Percentiles rank a stretch among this genome's conserved stretches.
Conservation (phyloP, 768 basidiomycete species). For the Kwoniella sp. region DNA sequence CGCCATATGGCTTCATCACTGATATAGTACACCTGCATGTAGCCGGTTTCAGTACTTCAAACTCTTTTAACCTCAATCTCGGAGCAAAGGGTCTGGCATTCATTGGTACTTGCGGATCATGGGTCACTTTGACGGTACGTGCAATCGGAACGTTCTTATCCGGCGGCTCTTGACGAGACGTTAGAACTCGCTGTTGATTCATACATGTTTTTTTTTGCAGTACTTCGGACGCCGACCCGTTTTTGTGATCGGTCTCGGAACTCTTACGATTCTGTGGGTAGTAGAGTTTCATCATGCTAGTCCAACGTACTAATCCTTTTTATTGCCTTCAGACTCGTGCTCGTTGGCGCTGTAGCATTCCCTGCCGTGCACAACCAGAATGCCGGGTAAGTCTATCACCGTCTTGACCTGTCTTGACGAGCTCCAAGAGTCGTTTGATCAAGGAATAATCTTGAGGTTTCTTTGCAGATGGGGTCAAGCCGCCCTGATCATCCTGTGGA, state of each 20-base stretch:
- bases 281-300: too few species aligned
- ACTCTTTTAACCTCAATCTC: slow-evolving; percentile 29
- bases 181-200: too few species aligned
- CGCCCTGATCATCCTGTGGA: slow-evolving; percentile 28
- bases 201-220: too few species aligned
- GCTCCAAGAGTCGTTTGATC: background rate
- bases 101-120: slow-evolving; percentile 38
- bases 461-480: slow-evolving; percentile 13
- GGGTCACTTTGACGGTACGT: slow-evolving; percentile 17
- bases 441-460: background rate
- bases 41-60: slow-evolving; percentile 29
- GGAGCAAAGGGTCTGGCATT: slow-evolving; percentile 25
- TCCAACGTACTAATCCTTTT: too few species aligned
- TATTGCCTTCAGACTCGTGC: slow-evolving; percentile 26
- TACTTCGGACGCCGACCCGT: slow-evolving; percentile 46
- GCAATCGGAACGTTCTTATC: background rate
- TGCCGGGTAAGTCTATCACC: slow-evolving; percentile 45
- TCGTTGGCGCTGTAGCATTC: slow-evolving; percentile 47
- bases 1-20: background rate
- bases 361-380: background rate
- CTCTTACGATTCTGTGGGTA: too few species aligned
- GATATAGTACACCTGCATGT: background rate
- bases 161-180: too few species aligned
- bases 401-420: slow-evolving; percentile 50
- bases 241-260: slow-evolving; percentile 13